Conservation (phyloP, 108 stramenopile species). For the Fragilaria crotonensis region DNA sequence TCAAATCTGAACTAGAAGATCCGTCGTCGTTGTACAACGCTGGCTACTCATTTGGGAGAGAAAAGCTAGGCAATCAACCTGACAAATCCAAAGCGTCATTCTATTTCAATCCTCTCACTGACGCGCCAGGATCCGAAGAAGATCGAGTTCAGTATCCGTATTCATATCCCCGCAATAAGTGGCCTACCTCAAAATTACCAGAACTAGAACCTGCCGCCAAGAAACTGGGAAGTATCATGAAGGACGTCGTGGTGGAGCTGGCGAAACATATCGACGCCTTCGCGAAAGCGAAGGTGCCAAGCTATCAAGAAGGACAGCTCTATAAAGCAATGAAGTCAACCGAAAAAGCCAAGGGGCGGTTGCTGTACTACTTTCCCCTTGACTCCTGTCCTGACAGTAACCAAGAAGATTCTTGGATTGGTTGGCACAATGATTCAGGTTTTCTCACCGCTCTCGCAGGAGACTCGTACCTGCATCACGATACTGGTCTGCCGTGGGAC, state of each 20-base stretch:
- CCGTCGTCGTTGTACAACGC: constrained; percentile 75
- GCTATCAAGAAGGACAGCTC: constrained; percentile 29
- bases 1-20: constrained; percentile 59
- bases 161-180: constrained; percentile 82
- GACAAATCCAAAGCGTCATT: constrained; percentile 84
- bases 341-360: constrained; percentile 85
- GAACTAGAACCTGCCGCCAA: constrained; percentile 42
- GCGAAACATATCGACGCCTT: constrained; percentile 67
- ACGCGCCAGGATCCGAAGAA: constrained; percentile 67
- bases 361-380: constrained; percentile 89
- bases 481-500: constrained; percentile 41
- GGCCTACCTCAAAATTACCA: constrained; percentile 70
- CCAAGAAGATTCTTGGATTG: constrained; percentile 82
- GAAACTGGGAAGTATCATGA: constrained; percentile 70
- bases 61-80: constrained; percentile 80
- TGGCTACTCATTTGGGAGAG: constrained; percentile 90
- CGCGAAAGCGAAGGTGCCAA: constrained; percentile 18
- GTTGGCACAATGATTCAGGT: constrained; percentile 90
- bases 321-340: constrained; percentile 54
- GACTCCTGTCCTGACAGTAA: constrained; percentile 11
- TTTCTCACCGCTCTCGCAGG: constrained; percentile 88
- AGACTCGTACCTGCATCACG: constrained; percentile 74
- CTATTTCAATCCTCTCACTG: constrained; percentile 81
- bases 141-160: constrained; percentile 68
- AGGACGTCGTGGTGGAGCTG: constrained; percentile 47